Evolutionary conservation across 1,284 basidiomycete species (phyloP).

Genomic region (Ustilago trichophora): DNA sequence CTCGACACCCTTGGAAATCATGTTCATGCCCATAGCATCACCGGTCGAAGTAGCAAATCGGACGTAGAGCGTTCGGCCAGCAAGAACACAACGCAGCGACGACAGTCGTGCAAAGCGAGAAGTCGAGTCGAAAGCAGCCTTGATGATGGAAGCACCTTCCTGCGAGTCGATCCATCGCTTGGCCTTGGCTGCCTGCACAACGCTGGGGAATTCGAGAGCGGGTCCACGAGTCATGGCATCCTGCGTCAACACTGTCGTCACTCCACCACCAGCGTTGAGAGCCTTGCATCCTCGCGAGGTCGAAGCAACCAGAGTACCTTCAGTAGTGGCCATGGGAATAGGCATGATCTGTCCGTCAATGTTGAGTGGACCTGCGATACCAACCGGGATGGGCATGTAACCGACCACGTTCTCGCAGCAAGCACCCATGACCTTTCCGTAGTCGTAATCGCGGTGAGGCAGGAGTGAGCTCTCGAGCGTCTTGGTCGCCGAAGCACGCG

Average conservation of each 20-base stretch:
- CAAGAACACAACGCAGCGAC: slow-evolving; percentile 61
- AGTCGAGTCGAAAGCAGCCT: slow-evolving; percentile 90
- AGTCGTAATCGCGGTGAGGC: slow-evolving; percentile 89
- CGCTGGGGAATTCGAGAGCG: slow-evolving; percentile 90
- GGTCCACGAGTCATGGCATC: slow-evolving; percentile 99
- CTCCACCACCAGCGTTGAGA: slow-evolving; percentile 92
- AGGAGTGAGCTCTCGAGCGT: slow-evolving; percentile 85
- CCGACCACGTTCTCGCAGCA: slow-evolving; percentile 99
- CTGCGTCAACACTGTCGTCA: slow-evolving; percentile 88
- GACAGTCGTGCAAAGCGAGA: slow-evolving; percentile 64
- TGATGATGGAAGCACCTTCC: slow-evolving; percentile 80
- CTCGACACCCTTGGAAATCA: slow-evolving; percentile 75
- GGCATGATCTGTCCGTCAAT: slow-evolving; percentile 86
- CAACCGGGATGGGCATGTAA: slow-evolving; percentile 94
- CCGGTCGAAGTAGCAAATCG: slow-evolving; percentile 94
- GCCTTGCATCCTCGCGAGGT: slow-evolving; percentile 98
- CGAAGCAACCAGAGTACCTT: slow-evolving; percentile 96
- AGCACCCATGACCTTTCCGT: slow-evolving; percentile 90
- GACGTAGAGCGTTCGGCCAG: slow-evolving; percentile 80
- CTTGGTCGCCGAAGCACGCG: slow-evolving; percentile 84
- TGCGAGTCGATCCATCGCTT: slow-evolving; percentile 88
- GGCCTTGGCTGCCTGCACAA: slow-evolving; percentile 81
- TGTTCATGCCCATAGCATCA: slow-evolving; percentile 99
- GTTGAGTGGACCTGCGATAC: slow-evolving; percentile 93
- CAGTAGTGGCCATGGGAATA: slow-evolving; percentile 99